A percentile compares a stretch with the other conserved stretches of the same genome.
phyloP scores from a whole-genome alignment of 75 land plant species.

The Cryptomeria japonica region DNA sequence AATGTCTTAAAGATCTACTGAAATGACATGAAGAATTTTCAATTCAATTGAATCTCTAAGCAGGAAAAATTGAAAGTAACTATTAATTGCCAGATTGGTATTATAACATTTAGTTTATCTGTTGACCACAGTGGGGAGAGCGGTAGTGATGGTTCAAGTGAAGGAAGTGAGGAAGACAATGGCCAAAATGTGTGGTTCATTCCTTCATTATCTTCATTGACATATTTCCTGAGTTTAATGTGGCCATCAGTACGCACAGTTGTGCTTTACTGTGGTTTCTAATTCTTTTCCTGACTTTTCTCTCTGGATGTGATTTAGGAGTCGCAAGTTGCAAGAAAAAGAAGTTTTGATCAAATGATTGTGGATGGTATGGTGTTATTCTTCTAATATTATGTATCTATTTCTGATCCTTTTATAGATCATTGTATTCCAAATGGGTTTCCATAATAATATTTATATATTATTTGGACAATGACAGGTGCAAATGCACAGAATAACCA shows the following conservation, averaged over 20 bases:
- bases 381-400: neutral
- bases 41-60: neutral
- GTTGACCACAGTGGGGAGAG: slow-evolving; percentile 58
- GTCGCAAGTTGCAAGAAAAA: slow-evolving; percentile 39
- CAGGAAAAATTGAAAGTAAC: neutral
- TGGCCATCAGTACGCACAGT: neutral
- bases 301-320: slow-evolving; percentile 19
- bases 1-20: neutral
- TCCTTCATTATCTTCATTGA: neutral
- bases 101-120: slow-evolving; percentile 7
- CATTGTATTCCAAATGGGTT: neutral
- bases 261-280: neutral
- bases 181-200: slow-evolving; percentile 36
- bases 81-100: neutral
- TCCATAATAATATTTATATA: neutral
- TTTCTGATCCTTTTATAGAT: neutral
- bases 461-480: slow-evolving; percentile 19
- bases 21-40: neutral
- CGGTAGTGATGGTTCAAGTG: slow-evolving; percentile 79
- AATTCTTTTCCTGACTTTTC: neutral
- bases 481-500: slow-evolving; percentile 40
- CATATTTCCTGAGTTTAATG: neutral
- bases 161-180: slow-evolving; percentile 68
- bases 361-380: slow-evolving; percentile 50
- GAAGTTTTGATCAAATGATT: slow-evolving; percentile 73